These are phyloP conservation scores for Amanita rubescens DNA, from an alignment of 768 basidiomycete species.

Conservation along the genomic window DNA sequence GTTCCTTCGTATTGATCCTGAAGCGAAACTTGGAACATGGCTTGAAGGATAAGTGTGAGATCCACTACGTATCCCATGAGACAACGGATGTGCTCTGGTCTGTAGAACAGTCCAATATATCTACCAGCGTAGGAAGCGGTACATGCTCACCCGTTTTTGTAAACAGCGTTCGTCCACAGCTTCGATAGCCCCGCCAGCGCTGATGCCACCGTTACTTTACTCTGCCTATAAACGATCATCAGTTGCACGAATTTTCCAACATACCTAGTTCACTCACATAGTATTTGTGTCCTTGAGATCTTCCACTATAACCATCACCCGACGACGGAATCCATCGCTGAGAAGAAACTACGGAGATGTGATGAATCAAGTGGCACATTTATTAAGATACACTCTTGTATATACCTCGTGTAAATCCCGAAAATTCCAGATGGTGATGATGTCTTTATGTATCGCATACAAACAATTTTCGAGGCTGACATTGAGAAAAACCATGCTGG, in stretches of 20 bases:
- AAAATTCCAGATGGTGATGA: constrained; percentile 4
- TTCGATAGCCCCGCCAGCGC: background rate
- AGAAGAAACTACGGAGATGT: background rate
- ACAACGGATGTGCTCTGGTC: background rate
- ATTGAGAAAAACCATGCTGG: background rate
- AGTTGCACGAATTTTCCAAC: background rate
- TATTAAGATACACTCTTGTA: background rate
- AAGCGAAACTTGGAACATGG: background rate
- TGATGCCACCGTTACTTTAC: background rate
- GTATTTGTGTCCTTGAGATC: background rate
- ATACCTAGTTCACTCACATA: background rate
- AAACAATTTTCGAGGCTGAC: background rate
- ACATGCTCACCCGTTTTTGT: background rate
- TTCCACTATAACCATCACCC: background rate
- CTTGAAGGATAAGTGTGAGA: background rate
- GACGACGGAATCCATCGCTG: background rate
- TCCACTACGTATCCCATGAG: background rate
- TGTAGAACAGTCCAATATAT: background rate
- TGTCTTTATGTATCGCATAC: constrained; percentile 2
- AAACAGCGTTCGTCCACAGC: background rate
- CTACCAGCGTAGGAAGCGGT: background rate
- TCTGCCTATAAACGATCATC: background rate
- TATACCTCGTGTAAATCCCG: background rate
- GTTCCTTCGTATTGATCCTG: background rate
- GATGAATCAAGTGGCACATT: background rate